Percentiles rank a stretch among this genome's conserved stretches.
Evolutionary conservation across 2,329 filamentous ascomycete genomes (phyloP).

Genomic region (Fusarium irregulare): DNA sequence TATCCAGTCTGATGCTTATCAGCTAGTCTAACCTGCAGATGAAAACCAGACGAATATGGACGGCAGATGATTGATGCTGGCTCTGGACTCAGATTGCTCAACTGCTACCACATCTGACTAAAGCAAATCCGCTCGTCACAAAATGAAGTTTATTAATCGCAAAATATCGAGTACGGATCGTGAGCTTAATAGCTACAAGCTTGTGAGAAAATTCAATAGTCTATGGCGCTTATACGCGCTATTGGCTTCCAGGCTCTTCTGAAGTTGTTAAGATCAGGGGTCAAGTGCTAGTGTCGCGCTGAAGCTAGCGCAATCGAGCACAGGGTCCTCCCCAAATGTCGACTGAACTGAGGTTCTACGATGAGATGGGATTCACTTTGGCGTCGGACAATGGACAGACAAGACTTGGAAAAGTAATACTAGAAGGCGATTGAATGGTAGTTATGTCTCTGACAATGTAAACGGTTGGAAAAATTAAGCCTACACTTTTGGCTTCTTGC

Average conservation of each 20-base stretch:
- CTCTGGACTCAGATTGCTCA: no score
- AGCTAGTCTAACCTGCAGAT: no score
- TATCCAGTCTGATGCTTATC: no score
- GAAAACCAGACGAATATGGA: no score
- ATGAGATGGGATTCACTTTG: no score
- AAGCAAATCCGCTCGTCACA: fast-evolving
- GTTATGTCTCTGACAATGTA: no score
- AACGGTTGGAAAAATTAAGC: no score
- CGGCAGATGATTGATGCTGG: no score
- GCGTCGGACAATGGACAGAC: no score
- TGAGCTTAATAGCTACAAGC: neutral
- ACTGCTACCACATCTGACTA: neutral
- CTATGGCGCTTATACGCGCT: neutral
- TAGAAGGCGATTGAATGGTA: no score
- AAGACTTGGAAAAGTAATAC: no score
- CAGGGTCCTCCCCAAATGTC: no score
- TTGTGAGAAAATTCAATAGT: neutral
- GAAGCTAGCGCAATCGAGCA: neutral
- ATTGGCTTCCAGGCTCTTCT: neutral
- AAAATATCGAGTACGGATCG: neutral
- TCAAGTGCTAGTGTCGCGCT: neutral
- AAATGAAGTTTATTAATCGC: neutral
- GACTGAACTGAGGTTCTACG: neutral
- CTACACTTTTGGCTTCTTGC: fast-evolving
- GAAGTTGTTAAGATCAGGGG: neutral